Evolutionary conservation across 2,329 filamentous ascomycete species (phyloP), one percentile per base, ranked within the genome.

Genomic region (Purpureocillium takamizusanense): DNA sequence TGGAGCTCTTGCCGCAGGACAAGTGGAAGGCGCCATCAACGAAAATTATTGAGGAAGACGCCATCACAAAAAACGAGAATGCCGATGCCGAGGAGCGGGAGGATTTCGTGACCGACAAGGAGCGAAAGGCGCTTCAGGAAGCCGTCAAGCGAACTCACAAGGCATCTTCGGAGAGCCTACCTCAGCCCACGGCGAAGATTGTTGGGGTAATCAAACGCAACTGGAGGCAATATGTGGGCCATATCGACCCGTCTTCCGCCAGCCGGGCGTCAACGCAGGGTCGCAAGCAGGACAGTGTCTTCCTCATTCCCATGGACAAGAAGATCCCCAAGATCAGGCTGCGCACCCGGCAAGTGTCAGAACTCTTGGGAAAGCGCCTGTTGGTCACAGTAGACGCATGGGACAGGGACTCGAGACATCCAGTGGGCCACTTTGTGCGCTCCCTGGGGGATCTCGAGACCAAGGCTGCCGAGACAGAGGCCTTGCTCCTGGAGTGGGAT

Each of bases 261-360:
- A 82, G 81, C 52, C 77, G 81, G 38, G 76, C 79, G 3, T 76
- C 76, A 2, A 82, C 79, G 43, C 82, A 88, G 50, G 87, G 86
- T 23, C 77, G 88, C 42, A 84, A 84, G 51, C 87, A 94, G 56
- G 88, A 95, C 56, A 94, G 78, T 13, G 88, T 98, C 12, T 98
- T 98, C 62, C 72, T 98, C 14, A 80, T 97, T 35, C 89, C 92
- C 4, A 97, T 98, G 90, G 90, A 98, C 62, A 97, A 95, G 69
- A 83, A 87, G 52, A 85, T 98, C 16, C 92, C 92, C 3, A 98
- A 97, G 67, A 95, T 98, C 51, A 79, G 88, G 33, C 79, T 98
- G 39, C 81, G 89, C 36, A 97, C 92, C 10, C 76, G 92, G 37
- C 92, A 97, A 61, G 89, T 88, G 17, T 79, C 80, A 13, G 87